Percentiles rank a stretch among this genome's conserved stretches.
phyloP scores from a whole-genome alignment of 192 early-diverging fungal species.

The Coemansia interrupta region DNA sequence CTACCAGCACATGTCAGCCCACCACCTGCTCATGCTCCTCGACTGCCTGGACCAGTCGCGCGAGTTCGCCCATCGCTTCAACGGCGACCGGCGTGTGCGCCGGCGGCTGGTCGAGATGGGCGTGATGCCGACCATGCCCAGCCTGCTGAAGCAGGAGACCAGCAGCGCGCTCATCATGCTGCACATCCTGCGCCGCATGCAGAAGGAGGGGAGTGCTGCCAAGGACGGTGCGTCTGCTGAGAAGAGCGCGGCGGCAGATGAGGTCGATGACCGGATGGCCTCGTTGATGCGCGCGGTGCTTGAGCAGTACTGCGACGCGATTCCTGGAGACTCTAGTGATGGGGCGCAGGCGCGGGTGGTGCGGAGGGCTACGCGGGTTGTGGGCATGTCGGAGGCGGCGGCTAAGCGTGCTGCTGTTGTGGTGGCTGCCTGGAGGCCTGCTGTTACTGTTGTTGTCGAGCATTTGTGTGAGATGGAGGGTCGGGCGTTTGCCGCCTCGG shows the following conservation, averaged over 20 bases:
- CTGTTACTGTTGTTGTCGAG: slow-evolving; percentile 9
- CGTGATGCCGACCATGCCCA: slow-evolving; percentile 86
- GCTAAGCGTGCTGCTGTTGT: slow-evolving; percentile 23
- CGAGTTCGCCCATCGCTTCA: slow-evolving; percentile 78
- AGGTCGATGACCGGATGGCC: slow-evolving; percentile 67
- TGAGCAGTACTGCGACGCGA: slow-evolving; percentile 21
- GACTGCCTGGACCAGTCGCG: slow-evolving; percentile 78
- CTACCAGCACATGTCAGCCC: slow-evolving; percentile 42
- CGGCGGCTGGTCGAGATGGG: slow-evolving; percentile 76
- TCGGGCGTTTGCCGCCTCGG: not conserved
- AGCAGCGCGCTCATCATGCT: slow-evolving; percentile 62
- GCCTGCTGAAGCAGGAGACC: slow-evolving; percentile 89
- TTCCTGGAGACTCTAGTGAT: not conserved
- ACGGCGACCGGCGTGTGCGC: slow-evolving; percentile 71
- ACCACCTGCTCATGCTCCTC: slow-evolving; percentile 71
- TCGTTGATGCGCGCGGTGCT: slow-evolving; percentile 41
- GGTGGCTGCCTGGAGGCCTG: slow-evolving; percentile 24
- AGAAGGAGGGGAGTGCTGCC: slow-evolving; percentile 30
- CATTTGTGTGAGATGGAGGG: slow-evolving; percentile 15
- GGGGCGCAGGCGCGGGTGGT: not conserved
- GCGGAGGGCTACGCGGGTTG: not conserved
- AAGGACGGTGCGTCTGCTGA: not conserved
- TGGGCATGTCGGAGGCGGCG: slow-evolving; percentile 8
- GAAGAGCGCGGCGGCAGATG: slow-evolving; percentile 36
- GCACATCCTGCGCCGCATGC: slow-evolving; percentile 76